phyloP scores from a whole-genome alignment of 2,329 filamentous ascomycete species.

The Aspergillus awamori region DNA sequence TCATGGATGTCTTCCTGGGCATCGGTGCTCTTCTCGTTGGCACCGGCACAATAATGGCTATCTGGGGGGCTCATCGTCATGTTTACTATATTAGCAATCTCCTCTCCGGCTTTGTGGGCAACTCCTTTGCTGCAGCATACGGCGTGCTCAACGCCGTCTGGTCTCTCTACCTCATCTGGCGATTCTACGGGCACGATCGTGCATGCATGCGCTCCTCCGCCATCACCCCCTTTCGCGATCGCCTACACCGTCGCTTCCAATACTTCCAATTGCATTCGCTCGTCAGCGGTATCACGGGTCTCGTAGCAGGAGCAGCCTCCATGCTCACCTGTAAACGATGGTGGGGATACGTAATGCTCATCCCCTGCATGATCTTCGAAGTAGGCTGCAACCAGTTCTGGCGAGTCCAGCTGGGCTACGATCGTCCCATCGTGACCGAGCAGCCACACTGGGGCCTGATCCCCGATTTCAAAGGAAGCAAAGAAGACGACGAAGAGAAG shows the following conservation, averaged over 20 bases:
- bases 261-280: constrained; percentile 49
- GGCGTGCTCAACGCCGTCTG: constrained; percentile 54
- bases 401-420: constrained; percentile 52
- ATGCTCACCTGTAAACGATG: constrained; percentile 55
- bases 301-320: constrained; percentile 54
- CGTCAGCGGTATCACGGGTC: constrained; percentile 49
- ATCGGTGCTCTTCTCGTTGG: constrained; percentile 54
- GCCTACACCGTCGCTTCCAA: constrained; percentile 44
- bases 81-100: constrained; percentile 55
- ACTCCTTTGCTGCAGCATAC: constrained; percentile 53
- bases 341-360: constrained; percentile 57
- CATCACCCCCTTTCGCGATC: constrained; percentile 23
- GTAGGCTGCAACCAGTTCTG: constrained; percentile 55
- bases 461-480: background rate
- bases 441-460: background rate
- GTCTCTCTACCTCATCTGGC: constrained; percentile 48
- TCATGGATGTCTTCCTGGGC: constrained; percentile 56
- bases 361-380: constrained; percentile 53
- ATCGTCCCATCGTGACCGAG: constrained; percentile 35
- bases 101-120: constrained; percentile 59
- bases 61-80: constrained; percentile 48
- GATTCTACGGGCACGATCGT: constrained; percentile 44
- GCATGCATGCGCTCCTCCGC: constrained; percentile 29
- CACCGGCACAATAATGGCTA: constrained; percentile 57
- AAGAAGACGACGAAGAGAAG: constrained; percentile 14